phyloP scores from a whole-genome alignment of 768 basidiomycete genomes.

The Suillus plorans region DNA sequence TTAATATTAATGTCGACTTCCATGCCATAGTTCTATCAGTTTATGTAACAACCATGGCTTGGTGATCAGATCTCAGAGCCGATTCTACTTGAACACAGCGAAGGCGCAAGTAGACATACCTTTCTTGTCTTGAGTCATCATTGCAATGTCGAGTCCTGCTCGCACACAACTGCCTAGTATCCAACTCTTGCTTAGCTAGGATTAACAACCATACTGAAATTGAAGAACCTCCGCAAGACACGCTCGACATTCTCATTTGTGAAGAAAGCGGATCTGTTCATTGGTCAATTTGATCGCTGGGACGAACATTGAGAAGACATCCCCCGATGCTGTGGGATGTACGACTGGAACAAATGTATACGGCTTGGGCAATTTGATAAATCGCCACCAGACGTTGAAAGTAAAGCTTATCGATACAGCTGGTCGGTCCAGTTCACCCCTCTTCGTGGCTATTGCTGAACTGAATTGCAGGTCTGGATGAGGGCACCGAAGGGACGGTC shows the following conservation, averaged over 20 bases:
- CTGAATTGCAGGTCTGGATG: no score
- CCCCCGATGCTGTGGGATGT: background rate
- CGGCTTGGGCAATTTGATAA: no score
- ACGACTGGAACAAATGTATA: background rate
- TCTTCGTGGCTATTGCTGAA: no score
- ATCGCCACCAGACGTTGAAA: no score
- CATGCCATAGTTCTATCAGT: no score
- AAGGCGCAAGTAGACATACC: background rate
- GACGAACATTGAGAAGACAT: constrained; percentile 8
- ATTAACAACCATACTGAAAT: background rate
- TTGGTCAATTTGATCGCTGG: constrained; percentile 7
- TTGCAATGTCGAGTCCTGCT: background rate
- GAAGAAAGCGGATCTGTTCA: background rate
- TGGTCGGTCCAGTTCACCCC: no score
- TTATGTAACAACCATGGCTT: no score
- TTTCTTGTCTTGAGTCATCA: background rate
- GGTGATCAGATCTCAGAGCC: no score
- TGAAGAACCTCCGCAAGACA: background rate
- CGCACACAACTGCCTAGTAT: background rate
- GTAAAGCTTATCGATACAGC: no score
- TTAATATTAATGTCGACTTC: no score
- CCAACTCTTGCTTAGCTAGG: background rate
- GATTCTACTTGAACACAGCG: background rate
- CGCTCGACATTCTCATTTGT: background rate
- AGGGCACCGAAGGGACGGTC: no score